phyloP scores from a whole-genome alignment of 371 early-diverging fungal genomes.

The Furculomyces boomerangus region DNA sequence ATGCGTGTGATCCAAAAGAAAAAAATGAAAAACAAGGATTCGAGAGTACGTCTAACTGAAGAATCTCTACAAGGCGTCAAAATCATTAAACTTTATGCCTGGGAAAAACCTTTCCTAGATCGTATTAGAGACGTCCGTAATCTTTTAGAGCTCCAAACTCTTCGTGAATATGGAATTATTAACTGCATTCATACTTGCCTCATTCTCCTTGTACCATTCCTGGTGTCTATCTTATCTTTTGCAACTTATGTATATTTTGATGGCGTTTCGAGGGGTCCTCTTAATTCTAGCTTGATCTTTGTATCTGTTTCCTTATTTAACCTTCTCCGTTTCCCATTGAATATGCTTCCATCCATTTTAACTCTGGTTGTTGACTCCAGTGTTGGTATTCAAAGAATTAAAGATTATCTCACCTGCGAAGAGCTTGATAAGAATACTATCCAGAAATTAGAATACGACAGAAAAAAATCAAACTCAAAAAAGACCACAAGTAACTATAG shows the following conservation, averaged over 20 bases:
- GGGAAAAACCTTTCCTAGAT: conserved; percentile 15
- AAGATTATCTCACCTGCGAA: conserved; percentile 44
- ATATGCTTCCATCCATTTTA: conserved; percentile 42
- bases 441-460: conserved; percentile 16
- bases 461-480: not conserved
- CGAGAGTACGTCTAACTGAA: conserved; percentile 64
- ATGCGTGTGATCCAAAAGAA: conserved; percentile 48
- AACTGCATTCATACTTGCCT: conserved; percentile 32
- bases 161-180: conserved; percentile 47
- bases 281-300: conserved; percentile 60
- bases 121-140: conserved; percentile 47
- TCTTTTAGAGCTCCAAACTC: conserved; percentile 40
- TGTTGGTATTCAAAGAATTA: conserved; percentile 62
- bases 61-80: conserved; percentile 81
- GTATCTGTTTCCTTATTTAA: conserved; percentile 78
- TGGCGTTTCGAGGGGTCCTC: conserved; percentile 25
- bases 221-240: conserved; percentile 71
- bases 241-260: conserved; percentile 36
- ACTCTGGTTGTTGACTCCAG: conserved; percentile 48
- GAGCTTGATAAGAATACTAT: conserved; percentile 46
- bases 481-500: not conserved
- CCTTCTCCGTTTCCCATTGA: conserved; percentile 68
- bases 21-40: conserved; percentile 75
- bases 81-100: conserved; percentile 60
- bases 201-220: conserved; percentile 60